phyloP scores from a whole-genome alignment of 495 filamentous ascomycete genomes.

The Hypoxylon subgilvum region DNA sequence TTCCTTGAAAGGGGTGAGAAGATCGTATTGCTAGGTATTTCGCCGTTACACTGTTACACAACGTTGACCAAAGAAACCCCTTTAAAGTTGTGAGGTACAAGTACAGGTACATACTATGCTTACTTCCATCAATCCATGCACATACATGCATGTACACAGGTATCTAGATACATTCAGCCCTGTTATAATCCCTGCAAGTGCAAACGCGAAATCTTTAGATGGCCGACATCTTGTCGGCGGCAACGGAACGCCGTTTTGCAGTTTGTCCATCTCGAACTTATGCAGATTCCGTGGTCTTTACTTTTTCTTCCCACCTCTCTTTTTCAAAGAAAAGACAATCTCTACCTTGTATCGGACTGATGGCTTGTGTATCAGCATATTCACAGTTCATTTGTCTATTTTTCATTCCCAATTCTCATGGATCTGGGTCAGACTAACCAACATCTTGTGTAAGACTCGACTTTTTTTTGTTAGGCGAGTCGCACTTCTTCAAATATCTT shows the following conservation, averaged over 20 bases:
- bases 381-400: constrained; percentile 2
- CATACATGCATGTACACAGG: too few species aligned
- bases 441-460: constrained; percentile 3
- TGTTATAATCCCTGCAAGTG: constrained; percentile 34
- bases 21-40: too few species aligned
- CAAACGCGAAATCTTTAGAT: constrained; percentile 24
- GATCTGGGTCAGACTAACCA: constrained; percentile 15
- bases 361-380: constrained; percentile 19
- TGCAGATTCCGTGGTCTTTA: neutral
- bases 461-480: constrained; percentile 4
- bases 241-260: constrained; percentile 3
- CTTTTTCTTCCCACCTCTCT: neutral
- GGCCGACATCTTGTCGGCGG: constrained; percentile 27
- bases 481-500: constrained; percentile 1
- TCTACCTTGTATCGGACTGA: constrained; percentile 6
- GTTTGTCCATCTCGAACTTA: constrained; percentile 22
- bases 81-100: too few species aligned
- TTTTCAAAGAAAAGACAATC: neutral
- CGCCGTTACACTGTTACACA: too few species aligned
- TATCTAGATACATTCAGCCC: constrained; percentile 29
- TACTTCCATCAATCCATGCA: too few species aligned
- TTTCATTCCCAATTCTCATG: constrained; percentile 17
- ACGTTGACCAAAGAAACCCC: too few species aligned
- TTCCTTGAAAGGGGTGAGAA: too few species aligned
- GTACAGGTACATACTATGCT: too few species aligned